Evolutionary conservation across 768 basidiomycete species (phyloP).

Genomic region (Naganishia antarctica): DNA sequence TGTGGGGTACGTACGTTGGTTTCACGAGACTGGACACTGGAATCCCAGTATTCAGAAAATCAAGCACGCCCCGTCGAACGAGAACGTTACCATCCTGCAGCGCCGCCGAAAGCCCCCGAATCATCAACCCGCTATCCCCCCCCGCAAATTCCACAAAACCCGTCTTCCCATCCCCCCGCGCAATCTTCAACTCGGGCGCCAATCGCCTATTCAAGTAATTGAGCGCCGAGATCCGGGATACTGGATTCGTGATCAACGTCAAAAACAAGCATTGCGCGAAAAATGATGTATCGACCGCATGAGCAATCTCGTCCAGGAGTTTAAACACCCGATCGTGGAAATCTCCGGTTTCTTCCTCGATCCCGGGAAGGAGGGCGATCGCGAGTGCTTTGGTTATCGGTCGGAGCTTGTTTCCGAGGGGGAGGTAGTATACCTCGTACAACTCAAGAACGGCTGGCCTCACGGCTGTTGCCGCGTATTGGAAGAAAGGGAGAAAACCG

Average conservation of each 20-base stretch:
- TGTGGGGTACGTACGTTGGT: background rate
- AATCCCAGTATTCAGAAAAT: conserved; percentile 56
- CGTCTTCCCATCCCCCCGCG: background rate
- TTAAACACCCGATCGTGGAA: conserved; percentile 87
- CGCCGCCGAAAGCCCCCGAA: conserved; percentile 81
- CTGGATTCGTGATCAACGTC: conserved; percentile 80
- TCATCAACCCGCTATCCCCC: conserved; percentile 84
- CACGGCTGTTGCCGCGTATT: conserved; percentile 98
- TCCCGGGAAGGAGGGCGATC: conserved; percentile 82
- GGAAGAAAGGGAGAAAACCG: conserved; percentile 96
- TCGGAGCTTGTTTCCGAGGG: conserved; percentile 67
- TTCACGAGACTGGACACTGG: background rate
- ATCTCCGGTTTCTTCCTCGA: conserved; percentile 96
- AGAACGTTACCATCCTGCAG: conserved; percentile 91
- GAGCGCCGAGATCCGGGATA: conserved; percentile 75
- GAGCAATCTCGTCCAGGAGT: conserved; percentile 74
- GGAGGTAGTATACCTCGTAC: conserved; percentile 88
- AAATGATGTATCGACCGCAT: conserved; percentile 76
- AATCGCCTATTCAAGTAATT: conserved; percentile 79
- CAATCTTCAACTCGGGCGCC: conserved; percentile 49
- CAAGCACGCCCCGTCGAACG: conserved; percentile 77
- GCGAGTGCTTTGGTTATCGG: conserved; percentile 93
- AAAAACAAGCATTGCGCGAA: conserved; percentile 96
- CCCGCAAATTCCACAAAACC: conserved; percentile 73
- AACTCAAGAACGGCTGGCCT: conserved; percentile 82